These are phyloP conservation scores for Paramecium pentaurelia DNA, from an alignment of 73 alveolate species.

Conservation along the genomic window DNA sequence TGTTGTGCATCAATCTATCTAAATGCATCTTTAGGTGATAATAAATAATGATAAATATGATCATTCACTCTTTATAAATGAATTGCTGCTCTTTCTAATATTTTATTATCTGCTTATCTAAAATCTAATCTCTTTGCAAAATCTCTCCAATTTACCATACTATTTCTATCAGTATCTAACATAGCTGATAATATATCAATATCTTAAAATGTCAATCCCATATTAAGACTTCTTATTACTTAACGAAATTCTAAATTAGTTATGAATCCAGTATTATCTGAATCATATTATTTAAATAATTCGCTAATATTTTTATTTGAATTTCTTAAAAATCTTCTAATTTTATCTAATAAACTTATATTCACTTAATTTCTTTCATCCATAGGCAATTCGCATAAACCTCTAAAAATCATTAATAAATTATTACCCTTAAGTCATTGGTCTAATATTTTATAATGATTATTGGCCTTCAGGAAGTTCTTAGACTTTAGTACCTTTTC, in stretches of 20 bases:
- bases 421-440: not conserved
- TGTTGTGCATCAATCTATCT: conserved; percentile 69
- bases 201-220: conserved; percentile 79
- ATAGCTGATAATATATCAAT: conserved; percentile 70
- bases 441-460: not conserved
- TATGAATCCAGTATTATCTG: conserved; percentile 73
- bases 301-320: conserved; percentile 57
- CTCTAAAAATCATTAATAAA: not conserved
- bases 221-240: conserved; percentile 76
- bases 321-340: conserved; percentile 68
- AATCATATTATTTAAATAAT: conserved; percentile 70
- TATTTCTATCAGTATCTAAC: conserved; percentile 74
- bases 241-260: conserved; percentile 79
- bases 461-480: not conserved
- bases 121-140: conserved; percentile 72
- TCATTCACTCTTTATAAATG: conserved; percentile 78
- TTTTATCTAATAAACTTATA: conserved; percentile 39
- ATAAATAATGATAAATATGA: conserved; percentile 75
- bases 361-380: conserved; percentile 12
- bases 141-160: conserved; percentile 80
- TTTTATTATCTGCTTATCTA: conserved; percentile 66
- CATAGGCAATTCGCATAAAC: conserved; percentile 38
- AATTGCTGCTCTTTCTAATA: conserved; percentile 69
- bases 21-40: conserved; percentile 89
- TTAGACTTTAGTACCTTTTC: conserved; percentile 33